These are phyloP conservation scores for Tulasnella sp. DNA, from an alignment of 768 basidiomycete genomes.

Conservation along the genomic window DNA sequence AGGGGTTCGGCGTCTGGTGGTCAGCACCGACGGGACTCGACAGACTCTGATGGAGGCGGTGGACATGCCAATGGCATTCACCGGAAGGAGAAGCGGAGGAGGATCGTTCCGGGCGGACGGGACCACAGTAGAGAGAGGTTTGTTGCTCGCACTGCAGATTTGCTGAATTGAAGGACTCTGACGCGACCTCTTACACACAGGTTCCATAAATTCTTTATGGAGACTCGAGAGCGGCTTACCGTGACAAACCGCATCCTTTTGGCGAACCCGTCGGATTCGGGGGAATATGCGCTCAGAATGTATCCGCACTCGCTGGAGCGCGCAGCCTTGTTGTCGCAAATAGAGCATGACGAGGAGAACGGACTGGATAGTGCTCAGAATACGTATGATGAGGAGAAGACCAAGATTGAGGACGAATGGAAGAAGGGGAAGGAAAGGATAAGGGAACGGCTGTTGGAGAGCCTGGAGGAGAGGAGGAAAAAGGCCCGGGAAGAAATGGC, in stretches of 20 bases:
- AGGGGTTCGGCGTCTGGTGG: slow-evolving; percentile 11
- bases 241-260: slow-evolving; percentile 28
- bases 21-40: background rate
- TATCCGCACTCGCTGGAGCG: slow-evolving; percentile 77
- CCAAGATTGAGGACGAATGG: slow-evolving; percentile 83
- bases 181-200: background rate
- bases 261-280: slow-evolving; percentile 26
- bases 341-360: slow-evolving; percentile 68
- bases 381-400: slow-evolving; percentile 77
- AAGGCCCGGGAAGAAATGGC: slow-evolving; percentile 87
- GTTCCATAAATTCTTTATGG: slow-evolving; percentile 22
- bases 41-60: background rate
- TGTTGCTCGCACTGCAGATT: background rate
- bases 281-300: slow-evolving; percentile 67
- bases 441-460: slow-evolving; percentile 75
- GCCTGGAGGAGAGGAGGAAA: slow-evolving; percentile 78
- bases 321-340: slow-evolving; percentile 68
- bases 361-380: slow-evolving; percentile 66
- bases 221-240: slow-evolving; percentile 27
- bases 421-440: slow-evolving; percentile 72
- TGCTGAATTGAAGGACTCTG: background rate
- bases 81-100: slow-evolving; percentile 13
- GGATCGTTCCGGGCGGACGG: slow-evolving; percentile 2
- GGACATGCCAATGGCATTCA: slow-evolving; percentile 4
- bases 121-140: slow-evolving; percentile 16